Evolutionary conservation across 108 stramenopile species (phyloP).

Genomic region (Craspedostauros australis): DNA sequence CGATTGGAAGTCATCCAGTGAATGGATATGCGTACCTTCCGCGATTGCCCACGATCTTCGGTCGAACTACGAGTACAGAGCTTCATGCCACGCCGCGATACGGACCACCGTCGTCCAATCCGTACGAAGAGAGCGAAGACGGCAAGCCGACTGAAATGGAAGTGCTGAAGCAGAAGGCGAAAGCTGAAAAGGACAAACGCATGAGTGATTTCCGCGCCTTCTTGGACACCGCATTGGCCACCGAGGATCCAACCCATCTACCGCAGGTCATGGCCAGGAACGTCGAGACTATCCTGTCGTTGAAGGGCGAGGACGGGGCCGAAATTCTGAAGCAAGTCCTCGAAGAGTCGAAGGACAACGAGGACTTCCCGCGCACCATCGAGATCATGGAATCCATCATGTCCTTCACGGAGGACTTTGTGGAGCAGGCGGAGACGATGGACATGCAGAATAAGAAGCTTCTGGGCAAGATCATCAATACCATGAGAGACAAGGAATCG

Average conservation of each 20-base stretch:
- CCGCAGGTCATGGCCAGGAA: conserved; percentile 28
- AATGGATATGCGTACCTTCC: no score
- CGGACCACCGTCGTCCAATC: no score
- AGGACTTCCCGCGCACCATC: conserved; percentile 4
- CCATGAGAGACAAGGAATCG: conserved; percentile 31
- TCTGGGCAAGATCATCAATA: conserved; percentile 57
- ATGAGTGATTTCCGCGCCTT: background rate
- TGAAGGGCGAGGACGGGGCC: conserved; percentile 20
- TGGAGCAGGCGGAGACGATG: conserved; percentile 37
- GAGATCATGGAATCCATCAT: conserved; percentile 49
- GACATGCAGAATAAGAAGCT: conserved; percentile 51
- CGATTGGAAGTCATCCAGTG: no score
- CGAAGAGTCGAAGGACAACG: conserved; percentile 22
- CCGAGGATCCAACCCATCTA: conserved; percentile 14
- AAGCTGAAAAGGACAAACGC: background rate
- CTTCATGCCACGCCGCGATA: no score
- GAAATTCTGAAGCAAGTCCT: conserved; percentile 18
- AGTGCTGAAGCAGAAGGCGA: no score
- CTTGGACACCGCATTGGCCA: background rate
- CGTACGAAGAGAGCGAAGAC: no score
- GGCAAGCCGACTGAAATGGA: no score
- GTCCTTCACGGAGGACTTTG: conserved; percentile 64
- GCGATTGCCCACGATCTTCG: no score
- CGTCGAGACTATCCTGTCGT: conserved; percentile 24
- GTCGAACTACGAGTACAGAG: no score